Evolutionary conservation across 208 protist genomes (phyloP).

Genomic region (Trypanosoma boissoni): DNA sequence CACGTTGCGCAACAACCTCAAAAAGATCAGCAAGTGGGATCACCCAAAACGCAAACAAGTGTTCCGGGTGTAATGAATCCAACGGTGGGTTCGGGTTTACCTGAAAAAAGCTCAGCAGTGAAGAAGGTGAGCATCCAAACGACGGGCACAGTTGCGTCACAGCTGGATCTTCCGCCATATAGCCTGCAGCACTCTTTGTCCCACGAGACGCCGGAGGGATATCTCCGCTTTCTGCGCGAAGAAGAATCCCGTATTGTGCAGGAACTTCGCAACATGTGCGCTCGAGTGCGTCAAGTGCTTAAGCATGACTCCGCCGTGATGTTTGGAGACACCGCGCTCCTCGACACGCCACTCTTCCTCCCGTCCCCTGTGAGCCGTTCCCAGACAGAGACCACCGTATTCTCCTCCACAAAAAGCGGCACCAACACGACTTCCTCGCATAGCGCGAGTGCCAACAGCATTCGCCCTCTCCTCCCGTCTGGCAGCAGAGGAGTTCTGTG

Average conservation of each 20-base stretch:
- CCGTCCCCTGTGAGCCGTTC: no score
- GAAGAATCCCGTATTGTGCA: constrained; percentile 26
- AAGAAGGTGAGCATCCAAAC: no score
- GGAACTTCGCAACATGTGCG: constrained; percentile 15
- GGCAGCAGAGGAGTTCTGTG: not conserved
- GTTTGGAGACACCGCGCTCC: constrained; percentile 19
- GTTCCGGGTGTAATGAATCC: not conserved
- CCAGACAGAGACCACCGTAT: not conserved
- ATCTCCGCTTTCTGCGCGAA: constrained; percentile 14
- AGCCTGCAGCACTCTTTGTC: not conserved
- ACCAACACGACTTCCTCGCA: not conserved
- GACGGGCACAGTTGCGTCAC: not conserved
- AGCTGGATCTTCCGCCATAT: not conserved
- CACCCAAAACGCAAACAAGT: not conserved
- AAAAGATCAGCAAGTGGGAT: not conserved
- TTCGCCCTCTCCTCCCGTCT: not conserved
- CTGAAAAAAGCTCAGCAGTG: no score
- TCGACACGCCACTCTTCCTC: constrained; percentile 23
- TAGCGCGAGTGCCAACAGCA: not conserved
- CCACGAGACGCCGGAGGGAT: constrained; percentile 6
- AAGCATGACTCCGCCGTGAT: not conserved
- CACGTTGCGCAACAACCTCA: not conserved
- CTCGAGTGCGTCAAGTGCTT: constrained; percentile 13
- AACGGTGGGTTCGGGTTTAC: not conserved
- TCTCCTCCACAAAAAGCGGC: no score